Evolutionary conservation across 768 basidiomycete species (phyloP).

Genomic region (Calvatia gigantea): DNA sequence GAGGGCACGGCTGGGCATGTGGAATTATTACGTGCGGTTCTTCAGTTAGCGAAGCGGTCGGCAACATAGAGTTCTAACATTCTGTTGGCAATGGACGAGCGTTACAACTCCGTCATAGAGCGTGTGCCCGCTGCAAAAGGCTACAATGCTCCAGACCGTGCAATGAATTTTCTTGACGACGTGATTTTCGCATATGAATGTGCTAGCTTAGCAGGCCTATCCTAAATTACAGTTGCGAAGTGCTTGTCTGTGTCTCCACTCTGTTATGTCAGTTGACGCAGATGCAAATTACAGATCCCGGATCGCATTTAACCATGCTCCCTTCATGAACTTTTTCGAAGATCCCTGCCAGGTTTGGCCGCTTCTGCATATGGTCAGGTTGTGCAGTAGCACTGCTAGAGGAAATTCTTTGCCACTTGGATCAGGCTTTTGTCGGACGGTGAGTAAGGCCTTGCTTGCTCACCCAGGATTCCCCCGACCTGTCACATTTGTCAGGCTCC

Average conservation of each 20-base stretch:
- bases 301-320: neutral
- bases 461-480: too few relatives aligned
- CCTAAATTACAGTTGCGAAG: neutral
- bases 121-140: neutral
- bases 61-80: neutral
- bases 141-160: neutral
- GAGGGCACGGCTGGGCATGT: neutral
- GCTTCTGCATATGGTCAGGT: neutral
- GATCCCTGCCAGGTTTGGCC: neutral
- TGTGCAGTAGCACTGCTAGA: neutral
- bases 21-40: neutral
- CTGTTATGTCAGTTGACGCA: neutral
- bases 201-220: neutral
- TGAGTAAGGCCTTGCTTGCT: too few relatives aligned
- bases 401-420: neutral
- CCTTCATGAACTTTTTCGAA: neutral
- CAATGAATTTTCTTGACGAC: neutral
- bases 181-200: neutral
- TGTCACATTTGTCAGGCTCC: too few relatives aligned
- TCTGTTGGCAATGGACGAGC: neutral
- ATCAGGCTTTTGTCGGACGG: too few relatives aligned
- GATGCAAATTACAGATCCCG: too few relatives aligned
- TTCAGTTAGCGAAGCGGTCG: neutral
- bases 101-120: neutral
- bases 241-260: neutral